phyloP scores from a whole-genome alignment of 1,284 basidiomycete species.

The Cutaneotrichosporon sp. region DNA sequence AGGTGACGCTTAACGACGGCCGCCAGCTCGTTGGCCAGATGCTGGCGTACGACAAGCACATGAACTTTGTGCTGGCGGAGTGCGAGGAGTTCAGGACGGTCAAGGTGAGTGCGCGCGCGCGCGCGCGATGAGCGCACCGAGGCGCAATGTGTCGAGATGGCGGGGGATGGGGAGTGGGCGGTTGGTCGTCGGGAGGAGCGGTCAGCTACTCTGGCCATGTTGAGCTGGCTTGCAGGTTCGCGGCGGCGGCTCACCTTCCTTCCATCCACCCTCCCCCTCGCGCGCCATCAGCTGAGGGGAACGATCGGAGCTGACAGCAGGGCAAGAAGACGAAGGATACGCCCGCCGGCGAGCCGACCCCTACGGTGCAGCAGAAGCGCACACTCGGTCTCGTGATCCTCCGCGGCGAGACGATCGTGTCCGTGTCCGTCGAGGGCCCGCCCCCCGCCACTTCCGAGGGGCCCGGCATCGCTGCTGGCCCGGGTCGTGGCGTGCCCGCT shows the following conservation, averaged over 20 bases:
- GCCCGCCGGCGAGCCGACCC: slow-evolving; percentile 59
- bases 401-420: slow-evolving; percentile 95
- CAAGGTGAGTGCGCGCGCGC: slow-evolving; percentile 46
- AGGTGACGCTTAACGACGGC: slow-evolving; percentile 97
- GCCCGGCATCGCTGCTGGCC: slow-evolving; percentile 64
- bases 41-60: slow-evolving; percentile 99
- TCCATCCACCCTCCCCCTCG: neutral
- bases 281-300: neutral
- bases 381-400: slow-evolving; percentile 93
- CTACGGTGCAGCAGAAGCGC: slow-evolving; percentile 93
- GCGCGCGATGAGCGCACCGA: neutral
- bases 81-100: slow-evolving; percentile 94
- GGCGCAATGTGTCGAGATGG: too few relatives aligned
- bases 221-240: neutral
- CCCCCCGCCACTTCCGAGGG: slow-evolving; percentile 91
- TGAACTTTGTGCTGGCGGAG: slow-evolving; percentile 98
- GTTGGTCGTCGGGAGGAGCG: too few relatives aligned
- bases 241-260: too few relatives aligned
- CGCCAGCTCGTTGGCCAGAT: slow-evolving; percentile 95
- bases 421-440: slow-evolving; percentile 91
- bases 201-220: too few relatives aligned
- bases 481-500: slow-evolving; percentile 91
- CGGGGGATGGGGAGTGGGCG: neutral
- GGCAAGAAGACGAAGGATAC: slow-evolving; percentile 53
- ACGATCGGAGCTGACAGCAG: slow-evolving; percentile 23